These are phyloP conservation scores for Tremellales sp. DNA, from an alignment of 1,284 basidiomycete species.

Conservation along the genomic window DNA sequence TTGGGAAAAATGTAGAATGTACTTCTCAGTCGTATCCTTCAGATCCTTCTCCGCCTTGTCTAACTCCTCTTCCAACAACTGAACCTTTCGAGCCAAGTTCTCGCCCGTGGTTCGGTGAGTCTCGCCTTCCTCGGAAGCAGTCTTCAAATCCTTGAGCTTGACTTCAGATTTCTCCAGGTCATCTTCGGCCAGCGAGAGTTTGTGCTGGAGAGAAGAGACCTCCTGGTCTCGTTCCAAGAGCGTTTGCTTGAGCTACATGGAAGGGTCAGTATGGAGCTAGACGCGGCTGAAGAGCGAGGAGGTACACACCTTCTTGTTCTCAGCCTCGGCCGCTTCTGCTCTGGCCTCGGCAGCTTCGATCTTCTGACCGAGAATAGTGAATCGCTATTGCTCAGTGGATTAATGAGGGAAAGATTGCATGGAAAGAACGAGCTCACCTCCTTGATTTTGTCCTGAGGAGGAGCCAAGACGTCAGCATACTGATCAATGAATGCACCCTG, in stretches of 20 bases:
- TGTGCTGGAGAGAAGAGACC: conserved; percentile 76
- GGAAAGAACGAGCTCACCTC: conserved; percentile 48
- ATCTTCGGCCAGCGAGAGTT: conserved; percentile 63
- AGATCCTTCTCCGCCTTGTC: conserved; percentile 95
- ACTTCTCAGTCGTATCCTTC: conserved; percentile 97
- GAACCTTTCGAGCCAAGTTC: conserved; percentile 75
- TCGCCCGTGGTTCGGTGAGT: conserved; percentile 71
- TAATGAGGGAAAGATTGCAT: not conserved
- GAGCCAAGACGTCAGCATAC: conserved; percentile 5
- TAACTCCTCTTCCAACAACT: conserved; percentile 90
- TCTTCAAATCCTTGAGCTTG: conserved; percentile 70
- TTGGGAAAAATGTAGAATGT: conserved; percentile 43
- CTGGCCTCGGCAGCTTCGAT: conserved; percentile 75
- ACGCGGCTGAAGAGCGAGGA: not conserved
- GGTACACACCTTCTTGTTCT: conserved; percentile 64
- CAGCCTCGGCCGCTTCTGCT: conserved; percentile 78
- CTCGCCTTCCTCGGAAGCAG: conserved; percentile 67
- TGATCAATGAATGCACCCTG: not conserved
- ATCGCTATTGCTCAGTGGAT: conserved; percentile 46
- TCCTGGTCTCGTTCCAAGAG: conserved; percentile 84
- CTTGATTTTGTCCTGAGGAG: conserved; percentile 54
- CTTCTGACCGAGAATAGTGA: conserved; percentile 70
- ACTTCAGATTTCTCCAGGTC: conserved; percentile 74
- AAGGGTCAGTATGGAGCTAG: not conserved
- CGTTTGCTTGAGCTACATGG: conserved; percentile 60